Conservation (phyloP, 257 asterid genomes). For the Oldenlandia corymbosa region DNA sequence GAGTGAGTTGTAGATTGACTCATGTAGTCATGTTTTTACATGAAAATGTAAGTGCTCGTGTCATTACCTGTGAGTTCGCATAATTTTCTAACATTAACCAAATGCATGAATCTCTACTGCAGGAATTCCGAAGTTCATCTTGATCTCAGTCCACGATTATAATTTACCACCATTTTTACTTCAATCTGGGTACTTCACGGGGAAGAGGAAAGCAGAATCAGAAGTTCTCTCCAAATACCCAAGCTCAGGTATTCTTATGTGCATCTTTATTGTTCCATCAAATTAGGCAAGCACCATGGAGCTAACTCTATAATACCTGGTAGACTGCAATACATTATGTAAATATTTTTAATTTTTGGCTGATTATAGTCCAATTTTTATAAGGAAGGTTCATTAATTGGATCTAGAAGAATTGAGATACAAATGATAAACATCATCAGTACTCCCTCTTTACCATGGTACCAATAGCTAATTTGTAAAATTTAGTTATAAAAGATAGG, state of each 20-base stretch:
- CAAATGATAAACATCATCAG: no score
- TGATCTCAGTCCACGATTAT: slow-evolving; percentile 96
- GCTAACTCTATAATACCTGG: not conserved
- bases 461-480: no score
- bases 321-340: not conserved
- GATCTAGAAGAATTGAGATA: no score
- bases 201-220: slow-evolving; percentile 97
- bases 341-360: no score
- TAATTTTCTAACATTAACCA: not conserved
- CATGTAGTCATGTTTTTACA: no score
- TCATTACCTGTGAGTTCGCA: not conserved
- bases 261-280: not conserved
- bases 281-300: not conserved
- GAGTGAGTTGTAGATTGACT: no score
- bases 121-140: slow-evolving; percentile 85
- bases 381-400: no score
- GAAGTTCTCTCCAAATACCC: slow-evolving; percentile 92
- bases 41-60: not conserved
- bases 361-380: no score
- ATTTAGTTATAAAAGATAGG: no score
- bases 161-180: slow-evolving; percentile 84
- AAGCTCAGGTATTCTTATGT: slow-evolving; percentile 47
- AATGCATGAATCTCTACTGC: slow-evolving; percentile 16
- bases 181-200: slow-evolving; percentile 71
- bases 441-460: no score